phyloP scores from a whole-genome alignment of 208 protist genomes.

The Leishmania arabica region DNA sequence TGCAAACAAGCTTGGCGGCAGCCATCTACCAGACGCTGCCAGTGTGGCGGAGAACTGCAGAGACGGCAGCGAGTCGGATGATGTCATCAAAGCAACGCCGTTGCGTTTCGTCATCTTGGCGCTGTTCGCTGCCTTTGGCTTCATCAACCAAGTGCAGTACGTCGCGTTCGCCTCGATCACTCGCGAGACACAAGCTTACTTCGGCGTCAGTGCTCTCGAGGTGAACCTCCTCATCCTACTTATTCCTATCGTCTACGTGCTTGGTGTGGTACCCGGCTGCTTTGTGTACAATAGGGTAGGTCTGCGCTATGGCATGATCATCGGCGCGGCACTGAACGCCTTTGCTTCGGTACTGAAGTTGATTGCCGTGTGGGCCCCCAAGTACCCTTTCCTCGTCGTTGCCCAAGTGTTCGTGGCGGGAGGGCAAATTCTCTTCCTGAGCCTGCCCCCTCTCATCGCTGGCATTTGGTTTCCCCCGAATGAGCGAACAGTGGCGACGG shows the following conservation, averaged over 20 bases:
- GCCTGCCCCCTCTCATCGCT: slow-evolving; percentile 43
- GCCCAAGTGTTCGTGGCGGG: slow-evolving; percentile 42
- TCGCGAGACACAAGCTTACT: slow-evolving; percentile 40
- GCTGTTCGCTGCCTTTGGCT: slow-evolving; percentile 39
- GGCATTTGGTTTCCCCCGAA: slow-evolving; percentile 51
- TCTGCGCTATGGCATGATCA: slow-evolving; percentile 44
- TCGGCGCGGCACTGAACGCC: slow-evolving; percentile 31
- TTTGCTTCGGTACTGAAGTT: slow-evolving; percentile 41
- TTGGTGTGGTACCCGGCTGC: slow-evolving; percentile 43
- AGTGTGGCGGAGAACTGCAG: not conserved
- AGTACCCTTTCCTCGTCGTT: slow-evolving; percentile 40
- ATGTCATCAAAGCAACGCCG: slow-evolving; percentile 24
- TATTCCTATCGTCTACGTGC: slow-evolving; percentile 42
- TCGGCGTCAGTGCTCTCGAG: slow-evolving; percentile 31
- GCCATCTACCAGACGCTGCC: not conserved
- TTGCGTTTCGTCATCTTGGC: slow-evolving; percentile 37
- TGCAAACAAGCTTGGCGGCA: not conserved
- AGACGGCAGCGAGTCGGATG: not conserved
- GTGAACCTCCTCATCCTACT: slow-evolving; percentile 49
- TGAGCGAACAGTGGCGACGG: slow-evolving; percentile 55
- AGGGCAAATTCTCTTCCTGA: slow-evolving; percentile 46
- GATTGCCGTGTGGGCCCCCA: slow-evolving; percentile 37
- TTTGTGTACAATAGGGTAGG: slow-evolving; percentile 50
- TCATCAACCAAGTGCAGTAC: slow-evolving; percentile 59
- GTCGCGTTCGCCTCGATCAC: slow-evolving; percentile 46